phyloP scores from a whole-genome alignment of 495 filamentous ascomycete species.

The Chlorociboria aeruginascens region DNA sequence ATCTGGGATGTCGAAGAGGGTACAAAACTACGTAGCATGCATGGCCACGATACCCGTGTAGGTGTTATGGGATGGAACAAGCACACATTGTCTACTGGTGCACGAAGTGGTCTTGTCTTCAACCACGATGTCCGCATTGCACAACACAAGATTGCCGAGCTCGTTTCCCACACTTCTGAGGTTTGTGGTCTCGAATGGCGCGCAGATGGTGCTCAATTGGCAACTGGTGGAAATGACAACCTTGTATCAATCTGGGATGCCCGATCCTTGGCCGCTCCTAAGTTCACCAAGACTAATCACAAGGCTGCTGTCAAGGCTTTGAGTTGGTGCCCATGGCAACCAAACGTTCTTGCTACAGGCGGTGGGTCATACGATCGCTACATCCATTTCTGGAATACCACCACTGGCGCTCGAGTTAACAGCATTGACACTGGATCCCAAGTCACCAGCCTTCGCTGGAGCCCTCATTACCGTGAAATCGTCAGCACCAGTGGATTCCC shows the following conservation, averaged over 20 bases:
- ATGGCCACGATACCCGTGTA: constrained; percentile 90
- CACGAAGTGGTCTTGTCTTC: constrained; percentile 89
- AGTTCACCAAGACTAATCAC: constrained; percentile 99
- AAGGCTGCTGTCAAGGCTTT: constrained; percentile 96
- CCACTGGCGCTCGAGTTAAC: constrained; percentile 92
- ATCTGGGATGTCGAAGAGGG: constrained; percentile 99
- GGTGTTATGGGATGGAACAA: constrained; percentile 99
- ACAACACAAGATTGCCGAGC: constrained; percentile 94
- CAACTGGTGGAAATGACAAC: constrained; percentile 97
- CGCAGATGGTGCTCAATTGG: constrained; percentile 88
- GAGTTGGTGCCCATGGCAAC: constrained; percentile 98
- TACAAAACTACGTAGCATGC: constrained; percentile 93
- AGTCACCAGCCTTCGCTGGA: constrained; percentile 92
- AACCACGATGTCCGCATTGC: constrained; percentile 98
- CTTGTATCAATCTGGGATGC: constrained; percentile 98
- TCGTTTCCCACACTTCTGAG: constrained; percentile 91
- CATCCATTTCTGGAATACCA: constrained; percentile 99
- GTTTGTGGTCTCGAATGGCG: constrained; percentile 98
- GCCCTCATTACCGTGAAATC: constrained; percentile 92
- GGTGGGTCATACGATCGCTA: constrained; percentile 93
- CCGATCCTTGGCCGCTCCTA: constrained; percentile 78
- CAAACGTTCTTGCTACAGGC: constrained; percentile 90
- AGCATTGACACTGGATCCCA: constrained; percentile 97
- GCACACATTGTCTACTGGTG: constrained; percentile 89
- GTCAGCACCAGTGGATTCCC: constrained; percentile 94